Evolutionary conservation across 2,329 filamentous ascomycete genomes (phyloP).

Genomic region (Claviceps sorghi): DNA sequence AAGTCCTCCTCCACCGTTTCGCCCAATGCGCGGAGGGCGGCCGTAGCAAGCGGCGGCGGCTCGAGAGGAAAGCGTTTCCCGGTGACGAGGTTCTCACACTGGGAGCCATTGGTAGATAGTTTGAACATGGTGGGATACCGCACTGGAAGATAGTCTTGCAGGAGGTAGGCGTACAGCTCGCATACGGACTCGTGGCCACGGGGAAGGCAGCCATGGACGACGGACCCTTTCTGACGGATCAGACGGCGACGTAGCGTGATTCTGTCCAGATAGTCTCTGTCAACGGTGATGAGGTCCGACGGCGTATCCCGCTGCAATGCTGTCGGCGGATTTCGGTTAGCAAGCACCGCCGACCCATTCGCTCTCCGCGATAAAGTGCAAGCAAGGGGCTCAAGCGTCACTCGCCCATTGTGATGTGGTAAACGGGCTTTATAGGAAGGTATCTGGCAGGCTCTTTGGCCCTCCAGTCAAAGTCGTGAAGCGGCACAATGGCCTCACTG

Average conservation of each 20-base stretch:
- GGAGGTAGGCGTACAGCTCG: slow-evolving; percentile 34
- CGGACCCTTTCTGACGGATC: slow-evolving; percentile 22
- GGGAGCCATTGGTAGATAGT: slow-evolving; percentile 16
- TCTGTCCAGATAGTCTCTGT: slow-evolving; percentile 32
- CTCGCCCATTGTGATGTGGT: slow-evolving; percentile 40
- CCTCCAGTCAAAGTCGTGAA: slow-evolving; percentile 25
- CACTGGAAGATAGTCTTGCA: slow-evolving; percentile 30
- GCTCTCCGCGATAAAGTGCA: not conserved
- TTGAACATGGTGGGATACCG: slow-evolving; percentile 35
- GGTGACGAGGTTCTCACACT: slow-evolving; percentile 27
- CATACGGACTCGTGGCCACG: slow-evolving; percentile 26
- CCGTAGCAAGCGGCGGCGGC: slow-evolving; percentile 15
- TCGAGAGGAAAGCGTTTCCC: slow-evolving; percentile 14
- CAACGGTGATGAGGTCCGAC: slow-evolving; percentile 38
- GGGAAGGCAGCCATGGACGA: slow-evolving; percentile 28
- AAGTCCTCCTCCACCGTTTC: slow-evolving; percentile 41
- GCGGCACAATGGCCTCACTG: slow-evolving; percentile 10
- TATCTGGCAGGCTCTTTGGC: slow-evolving; percentile 22
- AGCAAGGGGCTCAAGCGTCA: not conserved
- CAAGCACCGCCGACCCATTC: not conserved
- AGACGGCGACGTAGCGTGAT: slow-evolving; percentile 25
- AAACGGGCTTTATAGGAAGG: slow-evolving; percentile 36
- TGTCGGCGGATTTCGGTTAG: slow-evolving; percentile 9
- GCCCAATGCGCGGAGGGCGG: slow-evolving; percentile 27
- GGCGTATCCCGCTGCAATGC: slow-evolving; percentile 27